phyloP scores from a whole-genome alignment of 345 rosid species.

The Luvunga scandens region DNA sequence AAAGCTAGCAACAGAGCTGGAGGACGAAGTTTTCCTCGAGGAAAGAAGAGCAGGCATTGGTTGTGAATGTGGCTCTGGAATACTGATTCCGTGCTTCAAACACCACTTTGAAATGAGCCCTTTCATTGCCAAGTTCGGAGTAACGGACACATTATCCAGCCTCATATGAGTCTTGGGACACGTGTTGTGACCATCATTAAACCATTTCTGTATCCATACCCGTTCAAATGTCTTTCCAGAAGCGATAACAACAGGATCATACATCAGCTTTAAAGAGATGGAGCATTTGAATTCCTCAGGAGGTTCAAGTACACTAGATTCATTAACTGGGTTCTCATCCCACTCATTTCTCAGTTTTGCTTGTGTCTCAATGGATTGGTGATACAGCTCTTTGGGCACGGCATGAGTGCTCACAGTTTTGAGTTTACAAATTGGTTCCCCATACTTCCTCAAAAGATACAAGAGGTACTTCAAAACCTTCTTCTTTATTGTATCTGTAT shows the following conservation, averaged over 20 bases:
- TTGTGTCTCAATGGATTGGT: not conserved
- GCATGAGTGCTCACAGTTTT: not conserved
- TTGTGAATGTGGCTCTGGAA: conserved; percentile 19
- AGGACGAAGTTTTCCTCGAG: conserved; percentile 1
- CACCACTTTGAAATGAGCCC: conserved; percentile 34
- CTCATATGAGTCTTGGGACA: conserved; percentile 32
- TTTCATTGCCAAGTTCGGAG: conserved; percentile 30
- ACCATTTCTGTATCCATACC: conserved; percentile 45
- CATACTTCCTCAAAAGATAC: conserved; percentile 38
- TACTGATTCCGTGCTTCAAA: conserved; percentile 22
- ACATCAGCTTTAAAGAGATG: conserved; percentile 32
- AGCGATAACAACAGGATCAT: conserved; percentile 40
- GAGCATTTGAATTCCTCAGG: conserved; percentile 37
- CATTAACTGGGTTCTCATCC: conserved; percentile 5
- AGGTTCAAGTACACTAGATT: conserved; percentile 10
- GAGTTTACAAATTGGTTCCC: conserved; percentile 7
- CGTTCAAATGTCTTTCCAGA: conserved; percentile 44
- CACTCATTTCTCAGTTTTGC: not conserved
- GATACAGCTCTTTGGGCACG: not conserved
- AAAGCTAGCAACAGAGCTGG: conserved; percentile 37
- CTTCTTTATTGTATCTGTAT: conserved; percentile 13
- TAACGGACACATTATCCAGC: conserved; percentile 24
- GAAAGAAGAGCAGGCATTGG: conserved; percentile 5
- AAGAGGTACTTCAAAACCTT: conserved; percentile 30
- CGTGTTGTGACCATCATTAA: conserved; percentile 27